Evolutionary conservation across 2,329 filamentous ascomycete genomes (phyloP), one percentile per base, ranked within the genome.

Genomic region (Sporothrix sp.): DNA sequence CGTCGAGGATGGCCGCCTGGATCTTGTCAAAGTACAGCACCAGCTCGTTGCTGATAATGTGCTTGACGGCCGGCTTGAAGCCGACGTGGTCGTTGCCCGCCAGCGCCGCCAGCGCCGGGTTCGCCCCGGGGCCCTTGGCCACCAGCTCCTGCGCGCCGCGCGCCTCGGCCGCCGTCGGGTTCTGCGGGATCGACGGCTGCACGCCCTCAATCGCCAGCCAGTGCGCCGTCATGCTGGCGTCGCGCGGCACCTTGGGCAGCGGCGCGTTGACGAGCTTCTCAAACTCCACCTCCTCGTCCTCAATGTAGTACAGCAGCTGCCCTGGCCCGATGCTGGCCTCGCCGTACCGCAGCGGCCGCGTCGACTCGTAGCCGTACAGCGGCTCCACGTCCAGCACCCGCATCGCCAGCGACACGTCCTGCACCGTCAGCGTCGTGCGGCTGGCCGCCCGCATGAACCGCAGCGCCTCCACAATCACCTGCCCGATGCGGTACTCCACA

Each of bases 171-270:
- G 85, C 82, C 2, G 89, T 93, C 7, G 93, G 93, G 66, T 98
- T 98, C 66, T 97, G 91, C 2, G 91, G 89, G 59, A 97, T 96
- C 1, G 89, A 87, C 2, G 93, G 93, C 65, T 98, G 91, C 25
- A 97, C 93, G 53, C 93, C 93, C 73, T 98, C 93, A 44, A 98
- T 88, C 20, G 93, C 90, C 54, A 97, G 82, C 91, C 93, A 98
- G 68, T 98, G 93, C 54, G 87, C 93, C 36, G 91, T 97, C 63
- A 96, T 91, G 54, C 82, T 87, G 60, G 93, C 85, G 66, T 98
- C 93, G 45, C 91, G 78, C 30, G 93, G 93, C 27, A 98, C 90
- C 67, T 94, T 96, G 23, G 93, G 93, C 58, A 98, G 69, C 4
- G 93, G 87, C 57, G 89, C 89, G 69, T 98, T 98, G 65, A 98